These are phyloP conservation scores for Verticillium tricorpus DNA, from an alignment of 2,329 filamentous ascomycete species.

Conservation along the genomic window DNA sequence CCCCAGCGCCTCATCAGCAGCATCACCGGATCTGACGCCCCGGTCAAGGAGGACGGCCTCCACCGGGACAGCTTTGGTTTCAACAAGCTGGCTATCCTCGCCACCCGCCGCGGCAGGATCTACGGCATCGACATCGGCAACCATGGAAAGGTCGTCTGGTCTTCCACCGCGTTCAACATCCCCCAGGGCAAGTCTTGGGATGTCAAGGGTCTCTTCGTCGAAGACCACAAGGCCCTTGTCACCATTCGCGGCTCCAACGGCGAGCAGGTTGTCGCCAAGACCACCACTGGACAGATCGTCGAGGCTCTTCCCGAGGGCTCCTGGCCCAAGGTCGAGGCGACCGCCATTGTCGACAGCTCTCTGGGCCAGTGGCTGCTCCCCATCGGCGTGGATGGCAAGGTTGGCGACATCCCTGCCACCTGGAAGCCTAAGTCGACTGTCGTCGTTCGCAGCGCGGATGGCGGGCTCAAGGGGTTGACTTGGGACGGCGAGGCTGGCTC, in stretches of 20 bases:
- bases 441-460: constrained; percentile 45
- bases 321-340: constrained; percentile 29
- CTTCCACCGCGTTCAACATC: constrained; percentile 57
- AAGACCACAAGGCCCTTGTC: constrained; percentile 51
- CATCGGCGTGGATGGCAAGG: constrained; percentile 44
- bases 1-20: constrained; percentile 65
- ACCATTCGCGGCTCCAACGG: constrained; percentile 57
- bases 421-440: constrained; percentile 48
- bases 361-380: constrained; percentile 50
- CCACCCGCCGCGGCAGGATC: constrained; percentile 72
- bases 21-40: constrained; percentile 52
- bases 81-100: constrained; percentile 77
- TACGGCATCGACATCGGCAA: constrained; percentile 76
- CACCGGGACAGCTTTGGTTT: constrained; percentile 78
- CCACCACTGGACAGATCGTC: constrained; percentile 46
- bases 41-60: constrained; percentile 40
- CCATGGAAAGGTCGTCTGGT: constrained; percentile 73
- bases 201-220: constrained; percentile 61
- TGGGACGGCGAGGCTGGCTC: constrained; percentile 39
- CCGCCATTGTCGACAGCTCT: constrained; percentile 47
- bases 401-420: constrained; percentile 39
- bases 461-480: constrained; percentile 50
- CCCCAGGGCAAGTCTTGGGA: constrained; percentile 54
- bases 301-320: constrained; percentile 36
- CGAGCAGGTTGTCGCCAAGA: constrained; percentile 54